Base-by-base conservation (phyloP, 2,329 filamentous ascomycete species). In the Apiospora malaysiana region DNA sequence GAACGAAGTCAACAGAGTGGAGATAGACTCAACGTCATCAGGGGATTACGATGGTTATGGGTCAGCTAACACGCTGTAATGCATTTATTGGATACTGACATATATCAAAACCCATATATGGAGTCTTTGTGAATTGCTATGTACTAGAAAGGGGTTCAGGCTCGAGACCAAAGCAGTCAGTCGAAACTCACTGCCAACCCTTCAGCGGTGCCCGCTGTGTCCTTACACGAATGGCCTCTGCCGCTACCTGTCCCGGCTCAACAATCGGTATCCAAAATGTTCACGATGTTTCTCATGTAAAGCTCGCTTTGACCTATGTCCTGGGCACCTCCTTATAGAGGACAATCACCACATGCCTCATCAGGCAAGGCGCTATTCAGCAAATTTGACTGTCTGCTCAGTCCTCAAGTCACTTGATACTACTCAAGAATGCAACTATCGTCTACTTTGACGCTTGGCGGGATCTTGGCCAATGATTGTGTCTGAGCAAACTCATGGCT, bases 11-110 rank as follows among this genome's bases (percentile, higher is more conserved):
- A 67, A 21, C n/a, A 67, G 67, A 45, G 16, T 37, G 43, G 43
- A 45, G 42, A 68, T 68, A 74, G 77, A 76, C 79, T 82, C 79
- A 81, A 81, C 80, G 74, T 81, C 78, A 74, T 70, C 69, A 70
- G 47, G 73, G 68, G 67, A 68, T 70, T 63, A 66, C 65, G 68
- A 68, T 70, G 66, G 49, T 66, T 66, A 12, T 18, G 32, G 56
- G 51, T 18, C 51, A 16, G 21, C 32, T 63, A 14, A 14, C 18
- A 40, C 32, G 18, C 32, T 63, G 32, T 40, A 63, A 63, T 63
- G 56, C 32, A 63, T 63, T 40, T 40, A 40, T 63, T 37, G 27
- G 51, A 37, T 59, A 59, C 27, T 59, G 51, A 37, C 51, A 37
- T 37, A 9, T 63, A 63, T 63, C 56, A 23, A 63, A 63, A 63